Base-by-base conservation (phyloP, 176 grass and related monocot species). In the Puya raimondii region DNA sequence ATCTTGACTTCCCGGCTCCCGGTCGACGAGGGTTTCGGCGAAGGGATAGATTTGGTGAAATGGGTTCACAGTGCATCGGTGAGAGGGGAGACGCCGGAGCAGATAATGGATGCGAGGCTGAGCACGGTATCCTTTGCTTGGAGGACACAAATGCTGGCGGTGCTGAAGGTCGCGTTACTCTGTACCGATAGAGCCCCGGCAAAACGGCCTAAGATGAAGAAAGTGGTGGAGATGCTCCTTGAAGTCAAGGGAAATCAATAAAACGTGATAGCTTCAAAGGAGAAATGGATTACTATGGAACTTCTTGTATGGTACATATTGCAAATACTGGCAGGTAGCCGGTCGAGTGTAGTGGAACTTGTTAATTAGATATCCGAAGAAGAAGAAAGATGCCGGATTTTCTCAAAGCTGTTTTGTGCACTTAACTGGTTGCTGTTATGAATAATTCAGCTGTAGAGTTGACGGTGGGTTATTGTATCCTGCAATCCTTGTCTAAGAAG, bases 181-280 rank as follows among this genome's bases (percentile, higher is more conserved):
- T 97, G 89, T 79, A 97, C 93, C 0, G 93, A 92, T 33, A 76
- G 11, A 9, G 49, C 86, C 13, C 93, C 93, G 0, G 79, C 84
- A 0, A 97, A 90, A 74, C 84, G 93, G 10, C 93, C 93, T 10
- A 87, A 85, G 89, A 92, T 97, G 93, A 90, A 90, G 68, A 87
- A 87, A 63, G 89, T 81, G 16, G 77, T 92, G 64, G 89, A 97
- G 77, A 90, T 97, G 93, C 89, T 97, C 42, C 79, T 80, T 47
- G 93, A 97, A 76, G 79, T 82, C 47, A 97, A 83, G 69, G 68
- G 83, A 26, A 80, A 71, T 70, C 85, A 76, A 79, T 21, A 20
- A 25, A 63, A 48, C 12, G 21, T 63, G 4, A 42, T 42, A 42
- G 33, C 33, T 42, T 42, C 33, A 42, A 42, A 42, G 33, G 33